phyloP scores from a whole-genome alignment of 768 basidiomycete species.

The Lanmaoa pseudosensibilis region DNA sequence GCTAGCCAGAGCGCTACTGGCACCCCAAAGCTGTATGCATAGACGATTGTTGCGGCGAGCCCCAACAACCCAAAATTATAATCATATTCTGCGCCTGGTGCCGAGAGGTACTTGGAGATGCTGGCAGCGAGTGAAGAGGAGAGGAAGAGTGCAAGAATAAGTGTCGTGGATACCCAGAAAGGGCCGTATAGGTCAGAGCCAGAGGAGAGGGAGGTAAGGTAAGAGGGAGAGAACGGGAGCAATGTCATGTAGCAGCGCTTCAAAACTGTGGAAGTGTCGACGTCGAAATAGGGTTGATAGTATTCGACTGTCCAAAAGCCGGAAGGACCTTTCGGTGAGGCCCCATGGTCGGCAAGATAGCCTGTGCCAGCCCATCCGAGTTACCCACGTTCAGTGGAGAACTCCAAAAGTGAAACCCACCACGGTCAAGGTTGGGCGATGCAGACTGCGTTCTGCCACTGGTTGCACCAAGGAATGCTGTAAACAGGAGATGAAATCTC shows the following conservation, averaged over 20 bases:
- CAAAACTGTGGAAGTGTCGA: conserved; percentile 79
- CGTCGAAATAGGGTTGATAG: conserved; percentile 86
- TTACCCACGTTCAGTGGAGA: neutral
- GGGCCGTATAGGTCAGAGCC: conserved; percentile 77
- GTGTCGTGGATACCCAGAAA: conserved; percentile 96
- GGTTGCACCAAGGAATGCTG: conserved; percentile 56
- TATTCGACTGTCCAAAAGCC: conserved; percentile 83
- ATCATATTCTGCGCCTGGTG: conserved; percentile 53
- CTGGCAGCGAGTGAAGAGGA: conserved; percentile 91
- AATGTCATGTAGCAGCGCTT: conserved; percentile 76
- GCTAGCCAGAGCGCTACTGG: conserved; percentile 84
- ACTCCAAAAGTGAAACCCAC: conserved; percentile 31
- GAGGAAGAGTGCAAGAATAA: conserved; percentile 90
- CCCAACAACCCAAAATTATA: conserved; percentile 88
- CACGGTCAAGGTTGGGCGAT: conserved; percentile 47
- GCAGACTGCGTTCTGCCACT: conserved; percentile 26
- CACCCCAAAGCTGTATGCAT: conserved; percentile 80
- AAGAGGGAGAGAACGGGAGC: conserved; percentile 68
- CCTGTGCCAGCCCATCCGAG: conserved; percentile 40
- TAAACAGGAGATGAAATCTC: neutral
- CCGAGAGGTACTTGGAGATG: conserved; percentile 81
- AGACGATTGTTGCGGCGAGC: conserved; percentile 80
- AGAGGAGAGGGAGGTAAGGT: conserved; percentile 58
- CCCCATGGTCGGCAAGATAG: conserved; percentile 57
- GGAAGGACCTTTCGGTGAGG: conserved; percentile 44